Evolutionary conservation across 345 rosid species (phyloP).

Genomic region (Lagerstroemia speciosa): DNA sequence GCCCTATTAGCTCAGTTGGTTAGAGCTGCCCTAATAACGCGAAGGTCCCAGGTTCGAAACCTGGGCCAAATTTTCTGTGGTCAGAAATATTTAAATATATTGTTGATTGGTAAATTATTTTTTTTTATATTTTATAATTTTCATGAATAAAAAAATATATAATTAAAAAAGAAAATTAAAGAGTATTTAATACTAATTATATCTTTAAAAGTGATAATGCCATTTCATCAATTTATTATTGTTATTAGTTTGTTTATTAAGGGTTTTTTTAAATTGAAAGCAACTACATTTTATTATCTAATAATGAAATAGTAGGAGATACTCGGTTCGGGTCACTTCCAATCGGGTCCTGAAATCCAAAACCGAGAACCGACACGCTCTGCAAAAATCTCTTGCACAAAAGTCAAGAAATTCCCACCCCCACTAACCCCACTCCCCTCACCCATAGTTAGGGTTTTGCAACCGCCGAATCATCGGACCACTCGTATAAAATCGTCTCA

Average conservation of each 20-base stretch:
- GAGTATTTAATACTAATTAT: no score
- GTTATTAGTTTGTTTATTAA: no score
- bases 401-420: not conserved
- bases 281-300: no score
- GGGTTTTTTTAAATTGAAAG: no score
- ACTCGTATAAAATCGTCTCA: not conserved
- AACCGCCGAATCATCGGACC: not conserved
- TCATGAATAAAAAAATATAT: no score
- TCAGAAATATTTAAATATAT: no score
- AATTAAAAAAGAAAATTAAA: no score
- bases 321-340: not conserved
- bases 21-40: constrained; percentile 97
- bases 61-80: constrained; percentile 37
- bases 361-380: constrained; percentile 1
- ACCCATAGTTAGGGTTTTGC: not conserved
- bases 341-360: not conserved
- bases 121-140: no score
- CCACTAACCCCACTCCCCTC: not conserved
- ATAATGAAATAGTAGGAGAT: no score
- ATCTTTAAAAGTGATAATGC: no score
- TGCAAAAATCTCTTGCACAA: not conserved
- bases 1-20: constrained; percentile 55
- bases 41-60: constrained; percentile 68
- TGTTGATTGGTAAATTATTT: no score
- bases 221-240: no score